phyloP scores from a whole-genome alignment of 2,329 filamentous ascomycete genomes.

The Hymenoscyphus linearis region DNA sequence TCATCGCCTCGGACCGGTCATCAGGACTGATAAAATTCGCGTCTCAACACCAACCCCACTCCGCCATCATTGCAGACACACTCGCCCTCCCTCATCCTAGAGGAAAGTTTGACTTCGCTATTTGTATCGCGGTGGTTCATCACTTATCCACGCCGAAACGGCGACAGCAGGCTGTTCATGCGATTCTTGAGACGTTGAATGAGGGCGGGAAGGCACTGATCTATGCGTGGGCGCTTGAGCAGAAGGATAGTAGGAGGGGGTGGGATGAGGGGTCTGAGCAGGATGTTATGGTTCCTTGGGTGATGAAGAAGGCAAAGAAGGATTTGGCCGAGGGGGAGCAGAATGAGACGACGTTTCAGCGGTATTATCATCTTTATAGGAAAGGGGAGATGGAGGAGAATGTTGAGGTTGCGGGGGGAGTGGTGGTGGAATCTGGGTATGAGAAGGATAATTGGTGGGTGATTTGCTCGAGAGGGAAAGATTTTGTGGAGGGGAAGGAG shows the following conservation, averaged over 20 bases:
- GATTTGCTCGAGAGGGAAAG: conserved; percentile 38
- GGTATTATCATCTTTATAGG: conserved; percentile 92
- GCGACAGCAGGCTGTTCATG: conserved; percentile 65
- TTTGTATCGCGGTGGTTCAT: conserved; percentile 91
- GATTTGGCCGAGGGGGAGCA: conserved; percentile 28
- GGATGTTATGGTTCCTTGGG: conserved; percentile 95
- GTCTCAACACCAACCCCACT: conserved; percentile 46
- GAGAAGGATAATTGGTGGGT: conserved; percentile 99
- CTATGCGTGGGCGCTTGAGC: conserved; percentile 95
- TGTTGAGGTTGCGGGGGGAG: conserved; percentile 67
- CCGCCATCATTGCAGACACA: conserved; percentile 74
- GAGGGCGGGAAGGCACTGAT: conserved; percentile 64
- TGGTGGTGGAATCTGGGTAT: conserved; percentile 75
- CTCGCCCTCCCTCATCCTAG: conserved; percentile 73
- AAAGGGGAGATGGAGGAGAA: conserved; percentile 83
- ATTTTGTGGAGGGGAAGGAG: not conserved
- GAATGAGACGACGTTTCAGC: conserved; percentile 54
- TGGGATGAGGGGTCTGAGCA: conserved; percentile 82
- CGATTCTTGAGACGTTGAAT: conserved; percentile 62
- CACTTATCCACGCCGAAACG: conserved; percentile 77
- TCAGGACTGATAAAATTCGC: conserved; percentile 50
- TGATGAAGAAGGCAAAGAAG: conserved; percentile 48
- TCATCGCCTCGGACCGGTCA: conserved; percentile 81
- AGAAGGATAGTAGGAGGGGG: conserved; percentile 76
- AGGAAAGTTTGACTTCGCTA: conserved; percentile 74